These are phyloP conservation scores for Pseudopyrenochaeta lycopersici DNA, from an alignment of 2,329 filamentous ascomycete genomes.

Conservation along the genomic window DNA sequence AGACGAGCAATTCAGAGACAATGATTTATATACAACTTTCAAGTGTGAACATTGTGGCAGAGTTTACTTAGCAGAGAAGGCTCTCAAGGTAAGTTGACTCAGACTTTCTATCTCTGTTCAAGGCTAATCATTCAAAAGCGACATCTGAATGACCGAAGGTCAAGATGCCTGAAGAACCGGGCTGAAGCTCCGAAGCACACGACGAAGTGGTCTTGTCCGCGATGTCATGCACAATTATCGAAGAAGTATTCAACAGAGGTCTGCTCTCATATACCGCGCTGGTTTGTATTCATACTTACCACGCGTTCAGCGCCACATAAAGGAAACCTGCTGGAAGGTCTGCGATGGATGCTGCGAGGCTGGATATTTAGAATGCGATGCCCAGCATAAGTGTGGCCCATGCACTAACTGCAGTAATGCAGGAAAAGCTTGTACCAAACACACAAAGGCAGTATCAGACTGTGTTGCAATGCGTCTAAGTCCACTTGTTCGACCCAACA, in stretches of 20 bases:
- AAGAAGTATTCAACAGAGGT: conserved; percentile 9
- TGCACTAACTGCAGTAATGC: conserved; percentile 14
- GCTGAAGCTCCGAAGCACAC: not conserved
- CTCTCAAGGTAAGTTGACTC: conserved; percentile 3
- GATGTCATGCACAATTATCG: conserved; percentile 7
- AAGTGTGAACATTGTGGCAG: conserved; percentile 6
- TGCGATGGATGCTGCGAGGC: conserved; percentile 24
- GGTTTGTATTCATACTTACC: conserved; percentile 1
- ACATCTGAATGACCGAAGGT: conserved; percentile 4
- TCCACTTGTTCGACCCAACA: not conserved
- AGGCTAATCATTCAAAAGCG: conserved; percentile 4
- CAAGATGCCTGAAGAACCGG: conserved; percentile 2
- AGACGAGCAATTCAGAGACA: too few relatives aligned
- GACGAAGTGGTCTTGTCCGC: conserved; percentile 10
- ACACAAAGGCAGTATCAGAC: conserved; percentile 1
- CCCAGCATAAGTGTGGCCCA: not conserved
- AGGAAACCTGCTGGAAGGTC: conserved; percentile 12
- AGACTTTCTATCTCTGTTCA: too few relatives aligned
- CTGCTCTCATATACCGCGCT: not conserved
- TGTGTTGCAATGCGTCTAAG: conserved; percentile 1
- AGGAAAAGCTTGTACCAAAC: conserved; percentile 15
- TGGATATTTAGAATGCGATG: conserved; percentile 11
- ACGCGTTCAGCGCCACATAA: conserved; percentile 10
- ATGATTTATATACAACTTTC: too few relatives aligned
- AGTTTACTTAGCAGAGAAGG: not conserved